These are phyloP conservation scores for Gloeostereum incarnatum DNA, from an alignment of 768 basidiomycete species.

Conservation along the genomic window DNA sequence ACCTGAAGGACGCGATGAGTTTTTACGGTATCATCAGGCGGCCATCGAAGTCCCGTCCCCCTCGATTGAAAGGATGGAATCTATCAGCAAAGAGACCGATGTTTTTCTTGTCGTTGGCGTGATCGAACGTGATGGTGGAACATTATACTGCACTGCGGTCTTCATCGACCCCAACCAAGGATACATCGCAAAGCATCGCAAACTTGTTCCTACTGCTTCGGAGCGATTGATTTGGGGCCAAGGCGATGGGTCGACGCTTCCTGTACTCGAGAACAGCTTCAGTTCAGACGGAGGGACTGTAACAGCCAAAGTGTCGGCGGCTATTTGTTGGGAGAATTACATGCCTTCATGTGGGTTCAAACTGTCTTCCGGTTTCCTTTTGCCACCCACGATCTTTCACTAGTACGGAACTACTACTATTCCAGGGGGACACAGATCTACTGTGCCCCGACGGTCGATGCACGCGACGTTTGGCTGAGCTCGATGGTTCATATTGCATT, in stretches of 20 bases:
- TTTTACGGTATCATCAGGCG: constrained; percentile 39
- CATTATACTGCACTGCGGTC: constrained; percentile 51
- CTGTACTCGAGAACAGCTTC: constrained; percentile 35
- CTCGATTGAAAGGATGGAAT: constrained; percentile 35
- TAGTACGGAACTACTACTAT: constrained; percentile 54
- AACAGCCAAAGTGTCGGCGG: constrained; percentile 36
- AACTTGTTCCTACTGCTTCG: constrained; percentile 51
- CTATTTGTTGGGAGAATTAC: constrained; percentile 50
- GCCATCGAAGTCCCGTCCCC: constrained; percentile 51
- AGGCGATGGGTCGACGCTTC: constrained; percentile 45
- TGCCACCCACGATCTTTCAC: neutral
- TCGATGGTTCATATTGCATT: constrained; percentile 57
- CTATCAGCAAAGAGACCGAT: constrained; percentile 33
- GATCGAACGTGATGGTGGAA: constrained; percentile 49
- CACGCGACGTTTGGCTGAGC: constrained; percentile 42
- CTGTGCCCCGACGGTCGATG: constrained; percentile 60
- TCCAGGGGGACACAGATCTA: constrained; percentile 49
- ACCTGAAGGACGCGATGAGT: constrained; percentile 48
- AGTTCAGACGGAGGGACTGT: constrained; percentile 14
- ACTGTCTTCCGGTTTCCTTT: neutral
- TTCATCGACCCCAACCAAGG: constrained; percentile 46
- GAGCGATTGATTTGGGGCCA: constrained; percentile 58
- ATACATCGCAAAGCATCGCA: constrained; percentile 52
- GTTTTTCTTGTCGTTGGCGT: constrained; percentile 54
- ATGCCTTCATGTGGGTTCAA: constrained; percentile 55